phyloP scores from a whole-genome alignment of 148 eudicot species.

The Tetragonia tetragonoides region DNA sequence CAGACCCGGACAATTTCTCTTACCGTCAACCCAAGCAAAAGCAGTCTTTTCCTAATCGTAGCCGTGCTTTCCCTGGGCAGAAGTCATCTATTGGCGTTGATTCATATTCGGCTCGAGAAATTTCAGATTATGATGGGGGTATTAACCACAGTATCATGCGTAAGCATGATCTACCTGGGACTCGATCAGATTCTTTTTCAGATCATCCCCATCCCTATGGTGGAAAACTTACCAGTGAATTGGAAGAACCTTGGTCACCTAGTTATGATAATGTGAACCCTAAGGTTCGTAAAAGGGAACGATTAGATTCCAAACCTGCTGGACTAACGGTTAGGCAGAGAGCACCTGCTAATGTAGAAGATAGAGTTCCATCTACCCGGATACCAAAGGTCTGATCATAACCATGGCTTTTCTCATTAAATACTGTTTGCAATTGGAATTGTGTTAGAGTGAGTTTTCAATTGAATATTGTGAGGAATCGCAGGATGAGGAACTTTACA shows the following conservation, averaged over 20 bases:
- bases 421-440: not conserved
- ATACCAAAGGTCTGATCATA: conserved; percentile 42
- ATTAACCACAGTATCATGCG: conserved; percentile 16
- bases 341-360: conserved; percentile 31
- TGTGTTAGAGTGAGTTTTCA: conserved; percentile 4
- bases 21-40: conserved; percentile 28
- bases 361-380: conserved; percentile 36
- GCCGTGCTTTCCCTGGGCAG: conserved; percentile 21
- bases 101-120: conserved; percentile 27
- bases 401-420: not conserved
- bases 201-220: conserved; percentile 18
- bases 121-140: conserved; percentile 23
- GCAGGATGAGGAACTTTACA: conserved; percentile 48
- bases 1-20: conserved; percentile 27
- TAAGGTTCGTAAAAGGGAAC: conserved; percentile 34
- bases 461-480: conserved; percentile 21
- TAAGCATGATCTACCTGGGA: conserved; percentile 30
- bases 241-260: conserved; percentile 31
- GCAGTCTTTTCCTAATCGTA: conserved; percentile 24
- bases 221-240: conserved; percentile 29
- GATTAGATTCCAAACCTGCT: conserved; percentile 37
- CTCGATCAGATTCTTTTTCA: conserved; percentile 30
- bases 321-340: conserved; percentile 30
- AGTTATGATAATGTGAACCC: conserved; percentile 30
- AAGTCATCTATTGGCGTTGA: conserved; percentile 30